Base-by-base conservation (phyloP, 2,329 filamentous ascomycete genomes). In the Pseudogymnoascus sp. region DNA sequence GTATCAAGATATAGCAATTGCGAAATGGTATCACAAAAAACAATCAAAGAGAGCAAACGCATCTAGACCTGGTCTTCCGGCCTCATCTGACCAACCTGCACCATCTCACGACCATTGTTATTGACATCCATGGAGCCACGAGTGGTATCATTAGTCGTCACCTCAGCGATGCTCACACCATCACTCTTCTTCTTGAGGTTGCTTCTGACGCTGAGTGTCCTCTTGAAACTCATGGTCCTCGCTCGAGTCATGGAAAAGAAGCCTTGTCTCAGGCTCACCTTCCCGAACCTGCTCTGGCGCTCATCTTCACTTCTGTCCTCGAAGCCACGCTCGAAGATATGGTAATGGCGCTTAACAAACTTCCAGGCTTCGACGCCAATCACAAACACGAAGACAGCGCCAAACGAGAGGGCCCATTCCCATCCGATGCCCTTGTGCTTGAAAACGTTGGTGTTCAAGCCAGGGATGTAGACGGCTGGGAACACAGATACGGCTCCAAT, bases 351-450 rank as follows among this genome's bases (percentile, higher is more conserved):
- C 77, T 88, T 88, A 55, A 72, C 75, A 75, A 77, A 85, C 71
- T 88, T 88, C 84, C 85, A 88, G 2, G 72, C 65, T 71, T 88
- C 86, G 3, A 85, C 78, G 1, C 85, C 84, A 0, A 78, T 67
- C 68, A 88, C 83, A 74, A 88, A 88, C 6, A 88, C 67, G 1
- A 81, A 69, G 0, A 83, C 77, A 28, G 79, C 79, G 28, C 86
- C 75, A 64, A 87, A 80, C 1, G 86, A 81, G 55, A 88, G 79
- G 0, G 77, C 83, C 86, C 84, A 88, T 71, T 88, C 85, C 85
- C 85, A 88, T 6, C 76, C 78, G 62, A 88, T 87, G 1, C 81
- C 81, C 5, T 75, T 79, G 67, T 87, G 84, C 68, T 84, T 83
- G 75, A 87, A 87, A 1, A 87, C 84, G 1, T 76, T 75, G n/a